Base-by-base conservation (phyloP, 257 asterid genomes). In the Paulownia fortunei region DNA sequence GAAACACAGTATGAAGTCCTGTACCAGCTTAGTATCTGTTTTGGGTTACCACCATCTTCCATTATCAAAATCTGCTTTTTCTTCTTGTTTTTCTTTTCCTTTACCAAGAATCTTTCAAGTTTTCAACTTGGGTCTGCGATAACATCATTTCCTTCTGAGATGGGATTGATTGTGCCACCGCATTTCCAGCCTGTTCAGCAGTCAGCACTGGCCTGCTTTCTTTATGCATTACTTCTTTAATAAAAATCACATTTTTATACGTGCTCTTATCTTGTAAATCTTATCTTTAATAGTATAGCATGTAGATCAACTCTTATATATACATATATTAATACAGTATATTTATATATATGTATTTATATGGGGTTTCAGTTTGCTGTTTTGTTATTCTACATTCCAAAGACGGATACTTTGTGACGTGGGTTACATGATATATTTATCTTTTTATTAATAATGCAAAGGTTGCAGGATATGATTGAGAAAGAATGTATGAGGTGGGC, bases 401-500 rank as follows among this genome's bases (percentile, higher is more conserved):
- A 36, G 46, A 10, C 0, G 11, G 54, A 13, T 3, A 21, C 19
- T 62, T 19, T 46, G 10, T 63, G 74, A 47, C 56, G 47, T 78
- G 82, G 77, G 32, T 47, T 2, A 12, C 54, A 27, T 27, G 36
- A 13, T 12, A 42, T 79, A 30, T 55, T 13, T 58, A 42, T 46
- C 21, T 69, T 36, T 70, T 66, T 2, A 64, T n/a, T 77, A 60
- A 75, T 73, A 78, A 49, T 32, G 12, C 0, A 46, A 62, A 70
- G 74, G 18, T 61, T 71, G 82, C 76, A 91, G 96, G 89, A 86
- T 60, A 69, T 82, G 94, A 87, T 91, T 70, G 89, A 82, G 79
- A 82, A 80, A 80, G 94, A 91, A 74, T 89, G 96, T 59, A 76
- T 55, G 44, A 86, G 80, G 73, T 91, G 96, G 96, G 88, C 82